Evolutionary conservation across 2,329 filamentous ascomycete species (phyloP).

Genomic region (Zymoseptoria brevis): DNA sequence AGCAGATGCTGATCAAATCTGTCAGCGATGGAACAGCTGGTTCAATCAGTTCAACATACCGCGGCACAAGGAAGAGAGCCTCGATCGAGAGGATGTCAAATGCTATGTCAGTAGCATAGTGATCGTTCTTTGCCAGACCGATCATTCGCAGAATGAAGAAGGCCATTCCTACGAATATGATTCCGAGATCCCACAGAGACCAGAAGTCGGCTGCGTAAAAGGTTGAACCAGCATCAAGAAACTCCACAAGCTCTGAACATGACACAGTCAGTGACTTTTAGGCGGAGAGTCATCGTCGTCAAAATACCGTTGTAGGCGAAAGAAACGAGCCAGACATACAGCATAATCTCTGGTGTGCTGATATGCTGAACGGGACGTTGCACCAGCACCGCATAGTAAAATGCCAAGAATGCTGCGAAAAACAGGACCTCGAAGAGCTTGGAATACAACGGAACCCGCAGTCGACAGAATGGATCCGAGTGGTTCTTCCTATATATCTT

Average conservation of each 20-base stretch:
- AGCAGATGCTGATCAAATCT: constrained; percentile 57
- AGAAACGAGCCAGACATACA: constrained; percentile 80
- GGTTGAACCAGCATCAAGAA: constrained; percentile 74
- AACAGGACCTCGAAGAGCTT: constrained; percentile 79
- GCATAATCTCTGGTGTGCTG: constrained; percentile 59
- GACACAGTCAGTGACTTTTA: constrained; percentile 11
- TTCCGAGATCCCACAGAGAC: constrained; percentile 54
- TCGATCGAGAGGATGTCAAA: constrained; percentile 88
- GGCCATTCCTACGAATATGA: constrained; percentile 32
- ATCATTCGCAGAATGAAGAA: constrained; percentile 63
- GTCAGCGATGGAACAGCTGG: constrained; percentile 1
- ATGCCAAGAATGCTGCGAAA: constrained; percentile 63
- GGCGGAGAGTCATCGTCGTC: no score
- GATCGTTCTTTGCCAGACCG: constrained; percentile 54
- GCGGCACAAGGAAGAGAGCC: constrained; percentile 79
- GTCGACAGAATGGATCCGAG: constrained; percentile 65
- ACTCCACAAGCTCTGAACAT: constrained; percentile 56
- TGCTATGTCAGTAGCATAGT: constrained; percentile 62
- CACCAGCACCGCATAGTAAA: constrained; percentile 83
- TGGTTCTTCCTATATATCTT: constrained; percentile 62
- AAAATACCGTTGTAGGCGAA: constrained; percentile 72
- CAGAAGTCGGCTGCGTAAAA: constrained; percentile 81
- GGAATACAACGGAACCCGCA: constrained; percentile 74
- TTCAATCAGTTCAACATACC: constrained; percentile 30
- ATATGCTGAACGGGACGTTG: constrained; percentile 58